Conservation (phyloP, 345 rosid genomes). For the Streptanthus diversifolius region DNA sequence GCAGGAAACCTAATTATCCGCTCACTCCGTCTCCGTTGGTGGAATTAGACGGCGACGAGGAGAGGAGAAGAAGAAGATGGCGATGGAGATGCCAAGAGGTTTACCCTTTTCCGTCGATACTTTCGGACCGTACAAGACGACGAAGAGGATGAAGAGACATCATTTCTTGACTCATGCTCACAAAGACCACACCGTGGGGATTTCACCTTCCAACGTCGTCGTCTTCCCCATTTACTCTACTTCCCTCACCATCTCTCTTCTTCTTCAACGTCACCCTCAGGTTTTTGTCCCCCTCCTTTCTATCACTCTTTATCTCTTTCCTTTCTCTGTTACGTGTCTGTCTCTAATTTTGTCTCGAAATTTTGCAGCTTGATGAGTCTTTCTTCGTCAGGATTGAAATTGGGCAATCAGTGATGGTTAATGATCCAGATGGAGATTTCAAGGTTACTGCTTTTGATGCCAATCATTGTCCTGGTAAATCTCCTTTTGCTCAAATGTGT, state of each 20-base stretch:
- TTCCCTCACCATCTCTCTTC: constrained; percentile 57
- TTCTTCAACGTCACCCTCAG: constrained; percentile 55
- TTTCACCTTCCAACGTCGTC: constrained; percentile 39
- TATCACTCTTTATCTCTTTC: neutral
- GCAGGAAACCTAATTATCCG: neutral
- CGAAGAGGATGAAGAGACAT: constrained; percentile 62
- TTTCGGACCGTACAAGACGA: constrained; percentile 50
- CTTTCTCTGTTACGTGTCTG: neutral
- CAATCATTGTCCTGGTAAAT: constrained; percentile 73
- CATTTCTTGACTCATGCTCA: constrained; percentile 89
- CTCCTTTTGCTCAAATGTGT: neutral
- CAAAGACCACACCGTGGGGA: constrained; percentile 66
- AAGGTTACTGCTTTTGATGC: constrained; percentile 74
- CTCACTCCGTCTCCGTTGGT: neutral
- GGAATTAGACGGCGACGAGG: neutral
- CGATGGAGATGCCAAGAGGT: constrained; percentile 85
- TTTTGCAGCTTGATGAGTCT: constrained; percentile 54
- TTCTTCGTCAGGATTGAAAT: constrained; percentile 62
- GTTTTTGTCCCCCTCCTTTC: constrained; percentile 19
- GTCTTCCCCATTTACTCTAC: constrained; percentile 68
- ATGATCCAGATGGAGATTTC: constrained; percentile 63
- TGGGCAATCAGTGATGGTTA: constrained; percentile 47
- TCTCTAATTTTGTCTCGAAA: neutral
- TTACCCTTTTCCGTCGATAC: constrained; percentile 85
- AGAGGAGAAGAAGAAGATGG: constrained; percentile 31